Evolutionary conservation across 306 rosid species (phyloP).

Genomic region (Cucurbita ficifolia): DNA sequence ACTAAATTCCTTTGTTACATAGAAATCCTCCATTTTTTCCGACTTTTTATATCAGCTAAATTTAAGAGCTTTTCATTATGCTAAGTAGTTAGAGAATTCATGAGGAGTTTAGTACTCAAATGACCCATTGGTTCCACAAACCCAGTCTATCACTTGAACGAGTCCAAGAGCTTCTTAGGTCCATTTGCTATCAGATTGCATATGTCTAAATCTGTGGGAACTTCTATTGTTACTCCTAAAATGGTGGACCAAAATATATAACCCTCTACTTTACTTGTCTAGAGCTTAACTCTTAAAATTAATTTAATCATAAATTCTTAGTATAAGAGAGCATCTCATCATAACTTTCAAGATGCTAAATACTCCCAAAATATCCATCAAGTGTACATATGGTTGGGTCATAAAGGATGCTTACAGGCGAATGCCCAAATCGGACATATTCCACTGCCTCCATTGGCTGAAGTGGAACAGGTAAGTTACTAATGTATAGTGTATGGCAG

Average conservation of each 20-base stretch:
- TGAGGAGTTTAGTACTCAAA: not conserved
- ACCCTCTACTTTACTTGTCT: not conserved
- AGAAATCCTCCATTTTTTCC: not conserved
- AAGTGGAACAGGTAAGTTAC: not conserved
- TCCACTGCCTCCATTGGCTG: not conserved
- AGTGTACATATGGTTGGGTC: not conserved
- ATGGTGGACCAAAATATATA: not conserved
- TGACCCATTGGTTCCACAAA: not conserved
- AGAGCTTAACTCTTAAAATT: not conserved
- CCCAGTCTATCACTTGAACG: not conserved
- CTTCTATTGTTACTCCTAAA: not conserved
- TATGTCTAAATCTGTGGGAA: not conserved
- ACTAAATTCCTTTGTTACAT: not conserved
- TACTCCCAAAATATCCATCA: not conserved
- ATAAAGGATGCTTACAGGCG: not conserved
- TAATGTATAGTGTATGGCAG: not conserved
- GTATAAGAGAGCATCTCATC: not conserved
- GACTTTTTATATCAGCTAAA: not conserved
- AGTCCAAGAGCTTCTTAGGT: not conserved
- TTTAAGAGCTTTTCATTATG: not conserved
- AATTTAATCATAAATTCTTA: not conserved
- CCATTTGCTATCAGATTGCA: not conserved
- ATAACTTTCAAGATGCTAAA: not conserved
- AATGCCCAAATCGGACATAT: not conserved
- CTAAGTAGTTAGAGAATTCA: not conserved